Evolutionary conservation across 768 basidiomycete species (phyloP).

Genomic region (Ephemerocybe angulata): DNA sequence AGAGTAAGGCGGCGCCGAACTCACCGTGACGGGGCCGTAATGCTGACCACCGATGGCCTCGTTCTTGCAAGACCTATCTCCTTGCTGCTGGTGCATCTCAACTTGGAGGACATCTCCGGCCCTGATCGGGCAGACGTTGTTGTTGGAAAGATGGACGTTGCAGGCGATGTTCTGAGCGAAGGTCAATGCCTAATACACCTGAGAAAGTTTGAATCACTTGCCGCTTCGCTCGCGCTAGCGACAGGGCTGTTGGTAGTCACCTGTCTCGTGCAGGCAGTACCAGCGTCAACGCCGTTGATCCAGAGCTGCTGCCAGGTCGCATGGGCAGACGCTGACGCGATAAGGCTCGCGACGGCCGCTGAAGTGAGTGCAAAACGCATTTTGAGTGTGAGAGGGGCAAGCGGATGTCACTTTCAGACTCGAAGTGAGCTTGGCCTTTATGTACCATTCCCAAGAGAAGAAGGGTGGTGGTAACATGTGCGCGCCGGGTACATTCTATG

Average conservation of each 20-base stretch:
- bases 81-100: conserved; percentile 54
- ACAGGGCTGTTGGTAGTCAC: conserved; percentile 47
- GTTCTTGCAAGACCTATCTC: conserved; percentile 40
- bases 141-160: conserved; percentile 35
- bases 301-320: conserved; percentile 54
- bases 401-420: neutral
- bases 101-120: conserved; percentile 47
- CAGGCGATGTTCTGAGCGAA: conserved; percentile 42
- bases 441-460: neutral
- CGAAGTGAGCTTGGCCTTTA: neutral
- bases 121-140: conserved; percentile 41
- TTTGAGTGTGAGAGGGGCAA: neutral
- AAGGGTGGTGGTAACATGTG: neutral
- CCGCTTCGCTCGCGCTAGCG: conserved; percentile 34
- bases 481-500: neutral
- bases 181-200: too few species aligned
- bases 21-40: conserved; percentile 40
- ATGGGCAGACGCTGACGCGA: conserved; percentile 43
- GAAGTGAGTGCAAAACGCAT: neutral
- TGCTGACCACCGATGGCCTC: conserved; percentile 52
- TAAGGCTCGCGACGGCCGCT: conserved; percentile 28
- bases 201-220: conserved; percentile 14
- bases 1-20: conserved; percentile 22
- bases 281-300: conserved; percentile 48
- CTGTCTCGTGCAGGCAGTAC: conserved; percentile 41